Percentiles rank a stretch among this genome's conserved stretches.
phyloP scores from a whole-genome alignment of 2,329 filamentous ascomycete genomes.

The Pseudogymnoascus sp. region DNA sequence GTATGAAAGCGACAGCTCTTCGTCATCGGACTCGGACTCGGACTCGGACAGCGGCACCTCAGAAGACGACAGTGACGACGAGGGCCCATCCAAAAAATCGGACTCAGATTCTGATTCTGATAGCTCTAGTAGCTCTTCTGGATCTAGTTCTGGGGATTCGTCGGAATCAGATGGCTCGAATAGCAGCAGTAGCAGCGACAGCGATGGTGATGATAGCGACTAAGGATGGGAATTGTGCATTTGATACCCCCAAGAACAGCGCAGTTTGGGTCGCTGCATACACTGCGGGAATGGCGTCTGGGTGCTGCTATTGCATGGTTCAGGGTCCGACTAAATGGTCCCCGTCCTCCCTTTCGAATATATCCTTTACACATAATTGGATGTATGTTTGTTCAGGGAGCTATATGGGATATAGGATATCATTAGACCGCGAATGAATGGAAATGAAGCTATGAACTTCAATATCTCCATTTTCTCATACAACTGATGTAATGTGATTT shows the following conservation, averaged over 20 bases:
- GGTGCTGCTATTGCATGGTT: neutral
- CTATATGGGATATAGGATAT: neutral
- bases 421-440: neutral
- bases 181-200: constrained; percentile 16
- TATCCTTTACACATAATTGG: neutral
- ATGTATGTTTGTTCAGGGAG: neutral
- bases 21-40: constrained; percentile 16
- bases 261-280: neutral
- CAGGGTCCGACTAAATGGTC: neutral
- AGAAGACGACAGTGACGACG: constrained; percentile 1
- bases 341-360: neutral
- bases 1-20: constrained; percentile 21
- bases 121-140: constrained; percentile 25
- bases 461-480: neutral
- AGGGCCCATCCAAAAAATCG: neutral
- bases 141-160: constrained; percentile 15
- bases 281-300: neutral
- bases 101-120: constrained; percentile 11
- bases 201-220: constrained; percentile 9
- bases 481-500: neutral
- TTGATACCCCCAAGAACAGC: neutral
- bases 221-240: neutral
- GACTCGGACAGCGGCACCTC: constrained; percentile 6
- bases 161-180: constrained; percentile 19
- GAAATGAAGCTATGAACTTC: neutral